phyloP scores from a whole-genome alignment of 805 yeast species.

The Zygoascus flipseniorum region DNA sequence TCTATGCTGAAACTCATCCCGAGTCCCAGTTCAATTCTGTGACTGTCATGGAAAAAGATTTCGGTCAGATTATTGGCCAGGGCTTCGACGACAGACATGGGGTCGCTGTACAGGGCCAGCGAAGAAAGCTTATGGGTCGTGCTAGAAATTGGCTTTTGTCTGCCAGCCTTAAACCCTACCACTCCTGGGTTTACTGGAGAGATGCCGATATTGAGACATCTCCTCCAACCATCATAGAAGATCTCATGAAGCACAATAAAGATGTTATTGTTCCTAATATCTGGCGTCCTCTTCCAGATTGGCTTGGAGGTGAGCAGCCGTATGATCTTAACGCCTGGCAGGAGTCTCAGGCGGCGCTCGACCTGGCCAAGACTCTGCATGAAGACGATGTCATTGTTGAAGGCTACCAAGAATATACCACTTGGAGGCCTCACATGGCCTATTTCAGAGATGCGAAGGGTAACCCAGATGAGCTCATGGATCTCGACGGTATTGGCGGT shows the following conservation, averaged over 20 bases:
- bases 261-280: conserved; percentile 96
- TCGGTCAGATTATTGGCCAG: conserved; percentile 90
- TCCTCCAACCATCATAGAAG: conserved; percentile 79
- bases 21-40: conserved; percentile 65
- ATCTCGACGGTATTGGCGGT: conserved; percentile 93
- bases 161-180: conserved; percentile 82
- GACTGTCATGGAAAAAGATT: conserved; percentile 81
- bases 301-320: conserved; percentile 84
- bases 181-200: conserved; percentile 95
- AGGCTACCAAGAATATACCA: conserved; percentile 96
- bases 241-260: conserved; percentile 80
- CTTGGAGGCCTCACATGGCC: conserved; percentile 96
- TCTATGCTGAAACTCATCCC: conserved; percentile 36
- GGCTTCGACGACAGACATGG: conserved; percentile 91
- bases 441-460: conserved; percentile 87
- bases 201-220: conserved; percentile 95
- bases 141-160: conserved; percentile 92
- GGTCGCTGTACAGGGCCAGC: conserved; percentile 90
- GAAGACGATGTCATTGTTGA: conserved; percentile 96
- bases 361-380: conserved; percentile 42
- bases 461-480: conserved; percentile 83
- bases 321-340: conserved; percentile 96
- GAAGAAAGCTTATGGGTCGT: conserved; percentile 90
- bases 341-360: conserved; percentile 65
- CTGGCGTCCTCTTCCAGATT: conserved; percentile 93